phyloP scores from a whole-genome alignment of 495 filamentous ascomycete genomes.

The Cladorrhinum samala region DNA sequence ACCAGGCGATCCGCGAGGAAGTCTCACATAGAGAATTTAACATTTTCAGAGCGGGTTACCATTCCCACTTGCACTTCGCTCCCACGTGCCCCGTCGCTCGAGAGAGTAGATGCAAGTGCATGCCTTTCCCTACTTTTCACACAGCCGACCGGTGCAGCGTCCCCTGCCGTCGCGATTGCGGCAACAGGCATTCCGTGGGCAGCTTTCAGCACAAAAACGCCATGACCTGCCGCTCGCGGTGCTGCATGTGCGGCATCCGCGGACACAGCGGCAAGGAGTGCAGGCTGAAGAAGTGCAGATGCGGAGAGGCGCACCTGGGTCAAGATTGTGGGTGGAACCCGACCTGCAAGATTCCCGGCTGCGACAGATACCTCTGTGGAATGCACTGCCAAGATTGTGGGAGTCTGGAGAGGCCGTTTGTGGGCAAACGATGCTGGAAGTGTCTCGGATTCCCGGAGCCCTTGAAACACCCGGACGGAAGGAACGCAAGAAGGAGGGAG shows the following conservation, averaged over 20 bases:
- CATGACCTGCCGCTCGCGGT: constrained; percentile 31
- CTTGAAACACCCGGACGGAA: constrained; percentile 2
- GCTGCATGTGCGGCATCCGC: constrained; percentile 36
- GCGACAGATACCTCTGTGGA: constrained; percentile 28
- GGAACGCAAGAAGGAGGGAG: not conserved
- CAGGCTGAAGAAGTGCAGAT: constrained; percentile 24
- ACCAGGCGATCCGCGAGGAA: not conserved
- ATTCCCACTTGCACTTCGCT: constrained; percentile 18
- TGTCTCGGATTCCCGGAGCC: constrained; percentile 22
- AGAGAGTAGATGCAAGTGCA: constrained; percentile 34
- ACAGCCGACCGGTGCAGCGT: constrained; percentile 24
- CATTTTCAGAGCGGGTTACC: not conserved
- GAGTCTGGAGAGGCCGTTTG: constrained; percentile 27
- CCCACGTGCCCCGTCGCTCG: constrained; percentile 23
- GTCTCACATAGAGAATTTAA: no score
- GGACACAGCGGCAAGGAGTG: constrained; percentile 33
- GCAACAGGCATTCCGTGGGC: constrained; percentile 16
- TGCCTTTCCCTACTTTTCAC: constrained; percentile 33
- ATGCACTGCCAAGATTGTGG: constrained; percentile 35
- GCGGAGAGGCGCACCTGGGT: constrained; percentile 31
- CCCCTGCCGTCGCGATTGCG: constrained; percentile 28
- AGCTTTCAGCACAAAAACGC: constrained; percentile 27
- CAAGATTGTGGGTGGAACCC: constrained; percentile 38
- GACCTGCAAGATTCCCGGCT: constrained; percentile 25
- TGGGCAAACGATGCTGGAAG: constrained; percentile 24